phyloP scores from a whole-genome alignment of 768 basidiomycete species.

The Mycena polygramma region DNA sequence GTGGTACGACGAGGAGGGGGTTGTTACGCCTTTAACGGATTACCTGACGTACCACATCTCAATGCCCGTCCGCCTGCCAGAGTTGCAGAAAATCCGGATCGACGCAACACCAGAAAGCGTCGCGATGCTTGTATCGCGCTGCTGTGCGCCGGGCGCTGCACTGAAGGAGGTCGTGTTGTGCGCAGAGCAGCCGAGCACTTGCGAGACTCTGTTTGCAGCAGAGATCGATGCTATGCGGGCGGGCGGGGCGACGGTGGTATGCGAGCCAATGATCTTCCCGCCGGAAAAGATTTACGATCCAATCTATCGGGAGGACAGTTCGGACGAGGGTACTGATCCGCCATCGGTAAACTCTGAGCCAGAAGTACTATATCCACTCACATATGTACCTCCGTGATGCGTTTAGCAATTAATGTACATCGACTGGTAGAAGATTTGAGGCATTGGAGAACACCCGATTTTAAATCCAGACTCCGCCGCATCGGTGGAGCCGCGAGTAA shows the following conservation, averaged over 20 bases:
- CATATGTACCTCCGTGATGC: background rate
- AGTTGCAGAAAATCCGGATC: background rate
- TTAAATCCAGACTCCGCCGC: no score
- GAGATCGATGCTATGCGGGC: background rate
- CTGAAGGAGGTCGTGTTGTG: conserved; percentile 1
- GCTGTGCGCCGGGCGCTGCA: background rate
- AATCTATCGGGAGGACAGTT: background rate
- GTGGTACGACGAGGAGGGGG: background rate
- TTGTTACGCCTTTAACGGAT: background rate
- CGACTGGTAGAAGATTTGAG: no score
- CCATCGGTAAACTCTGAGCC: background rate
- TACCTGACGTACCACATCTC: no score
- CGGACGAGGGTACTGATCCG: background rate
- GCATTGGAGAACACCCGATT: no score
- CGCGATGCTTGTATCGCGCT: conserved; percentile 10
- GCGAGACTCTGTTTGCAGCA: conserved; percentile 4
- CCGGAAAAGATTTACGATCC: conserved; percentile 6
- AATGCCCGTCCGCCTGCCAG: background rate
- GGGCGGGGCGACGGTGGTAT: background rate
- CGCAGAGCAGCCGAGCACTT: conserved; percentile 10
- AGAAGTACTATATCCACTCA: background rate
- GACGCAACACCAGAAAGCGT: conserved; percentile 6
- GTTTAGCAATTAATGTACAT: no score
- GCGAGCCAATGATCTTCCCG: background rate
- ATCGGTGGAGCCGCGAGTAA: no score